Conservation (phyloP, 306 rosid species). For the Lathyrus sativus region DNA sequence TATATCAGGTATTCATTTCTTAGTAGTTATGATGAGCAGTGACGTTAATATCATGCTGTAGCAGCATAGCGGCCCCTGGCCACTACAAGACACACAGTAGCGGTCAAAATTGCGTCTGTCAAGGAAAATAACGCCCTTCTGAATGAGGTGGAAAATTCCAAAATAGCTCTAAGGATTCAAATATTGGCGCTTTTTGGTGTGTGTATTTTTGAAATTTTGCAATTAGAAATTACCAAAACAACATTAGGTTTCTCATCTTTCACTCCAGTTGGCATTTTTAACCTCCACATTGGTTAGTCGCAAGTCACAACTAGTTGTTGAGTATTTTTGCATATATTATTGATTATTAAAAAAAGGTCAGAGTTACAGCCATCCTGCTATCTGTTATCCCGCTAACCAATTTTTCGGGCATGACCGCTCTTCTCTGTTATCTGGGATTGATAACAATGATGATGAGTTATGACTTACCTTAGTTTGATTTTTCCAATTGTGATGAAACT, state of each 20-base stretch:
- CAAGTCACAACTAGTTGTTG: not conserved
- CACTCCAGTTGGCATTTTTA: not conserved
- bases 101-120: not conserved
- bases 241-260: not conserved
- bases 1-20: slow-evolving; percentile 4
- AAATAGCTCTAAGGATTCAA: not conserved
- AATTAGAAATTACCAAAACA: not conserved
- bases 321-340: not conserved
- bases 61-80: not conserved
- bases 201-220: not conserved
- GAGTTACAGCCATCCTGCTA: not conserved
- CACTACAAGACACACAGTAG: slow-evolving; percentile 1
- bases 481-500: slow-evolving; percentile 15
- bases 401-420: not conserved
- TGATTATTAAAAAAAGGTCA: not conserved
- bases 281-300: not conserved
- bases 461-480: slow-evolving; percentile 20
- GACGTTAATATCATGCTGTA: not conserved
- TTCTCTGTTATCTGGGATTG: not conserved
- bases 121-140: not conserved
- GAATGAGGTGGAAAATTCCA: not conserved
- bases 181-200: not conserved
- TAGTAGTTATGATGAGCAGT: not conserved
- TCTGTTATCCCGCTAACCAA: not conserved
- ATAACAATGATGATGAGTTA: not conserved